Conservation (phyloP, 805 yeast species). For the Ogataea degrootiae region DNA sequence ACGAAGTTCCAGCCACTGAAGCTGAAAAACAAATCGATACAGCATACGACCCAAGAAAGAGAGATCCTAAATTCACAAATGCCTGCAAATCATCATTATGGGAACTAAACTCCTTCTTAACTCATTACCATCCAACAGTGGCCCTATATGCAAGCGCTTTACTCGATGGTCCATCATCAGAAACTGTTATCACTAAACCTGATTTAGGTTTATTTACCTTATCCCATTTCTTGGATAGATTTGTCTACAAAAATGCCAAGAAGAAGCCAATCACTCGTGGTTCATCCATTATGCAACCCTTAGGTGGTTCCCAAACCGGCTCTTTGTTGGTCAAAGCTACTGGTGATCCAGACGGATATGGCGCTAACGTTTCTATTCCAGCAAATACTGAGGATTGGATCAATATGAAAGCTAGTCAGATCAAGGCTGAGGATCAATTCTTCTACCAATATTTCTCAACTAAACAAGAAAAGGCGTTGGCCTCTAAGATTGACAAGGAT, state of each 20-base stretch:
- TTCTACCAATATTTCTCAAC: conserved; percentile 78
- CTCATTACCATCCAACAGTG: conserved; percentile 92
- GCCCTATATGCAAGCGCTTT: conserved; percentile 70
- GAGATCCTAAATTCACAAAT: conserved; percentile 91
- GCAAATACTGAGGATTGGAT: conserved; percentile 86
- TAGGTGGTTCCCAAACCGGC: conserved; percentile 79
- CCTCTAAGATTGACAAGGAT: conserved; percentile 40
- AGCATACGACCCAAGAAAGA: conserved; percentile 76
- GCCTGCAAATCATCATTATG: conserved; percentile 80
- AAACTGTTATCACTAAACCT: conserved; percentile 52
- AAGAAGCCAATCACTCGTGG: conserved; percentile 73
- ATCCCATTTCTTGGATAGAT: conserved; percentile 88
- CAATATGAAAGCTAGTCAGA: conserved; percentile 51
- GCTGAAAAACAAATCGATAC: conserved; percentile 9
- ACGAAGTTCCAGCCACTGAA: conserved; percentile 18
- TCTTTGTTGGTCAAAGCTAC: conserved; percentile 66
- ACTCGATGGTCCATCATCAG: conserved; percentile 36
- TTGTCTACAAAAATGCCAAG: conserved; percentile 91
- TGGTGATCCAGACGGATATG: conserved; percentile 26
- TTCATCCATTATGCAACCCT: conserved; percentile 94
- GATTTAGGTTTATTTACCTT: conserved; percentile 86
- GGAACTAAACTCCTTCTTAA: conserved; percentile 72
- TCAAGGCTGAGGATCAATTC: conserved; percentile 85
- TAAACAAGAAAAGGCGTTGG: conserved; percentile 42
- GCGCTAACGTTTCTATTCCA: conserved; percentile 57